Percentiles rank a stretch among this genome's conserved stretches.
Conservation (phyloP, 805 yeast species). For the Teunomyces cretensis region DNA sequence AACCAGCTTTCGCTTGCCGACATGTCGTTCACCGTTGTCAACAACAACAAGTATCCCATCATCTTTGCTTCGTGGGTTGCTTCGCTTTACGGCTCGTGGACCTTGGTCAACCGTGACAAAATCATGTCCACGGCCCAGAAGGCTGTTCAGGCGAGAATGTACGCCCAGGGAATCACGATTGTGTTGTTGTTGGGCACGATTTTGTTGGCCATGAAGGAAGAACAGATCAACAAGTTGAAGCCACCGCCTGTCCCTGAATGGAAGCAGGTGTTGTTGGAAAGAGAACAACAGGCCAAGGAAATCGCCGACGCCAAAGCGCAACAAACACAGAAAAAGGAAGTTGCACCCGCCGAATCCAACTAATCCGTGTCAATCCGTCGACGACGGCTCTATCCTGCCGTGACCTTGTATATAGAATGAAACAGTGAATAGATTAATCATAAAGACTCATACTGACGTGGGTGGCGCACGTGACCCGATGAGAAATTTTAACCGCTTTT, state of each 20-base stretch:
- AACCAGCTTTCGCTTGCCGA: conserved; percentile 29
- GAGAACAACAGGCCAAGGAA: not conserved
- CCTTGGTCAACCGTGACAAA: conserved; percentile 25
- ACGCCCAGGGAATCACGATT: conserved; percentile 29
- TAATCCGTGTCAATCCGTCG: too few relatives aligned
- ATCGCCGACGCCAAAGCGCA: not conserved
- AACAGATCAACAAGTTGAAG: conserved; percentile 19
- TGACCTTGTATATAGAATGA: too few relatives aligned
- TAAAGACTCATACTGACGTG: too few relatives aligned
- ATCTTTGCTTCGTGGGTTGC: conserved; percentile 41
- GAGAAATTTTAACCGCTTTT: not conserved
- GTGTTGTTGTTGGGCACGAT: conserved; percentile 27
- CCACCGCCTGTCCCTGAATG: conserved; percentile 26
- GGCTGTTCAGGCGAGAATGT: conserved; percentile 30
- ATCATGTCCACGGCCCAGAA: conserved; percentile 26
- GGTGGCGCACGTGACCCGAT: not conserved
- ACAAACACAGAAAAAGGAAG: not conserved
- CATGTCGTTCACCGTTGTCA: conserved; percentile 26
- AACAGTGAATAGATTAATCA: too few relatives aligned
- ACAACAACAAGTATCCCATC: conserved; percentile 36
- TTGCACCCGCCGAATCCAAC: not conserved
- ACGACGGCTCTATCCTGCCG: too few relatives aligned
- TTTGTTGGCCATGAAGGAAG: conserved; percentile 26
- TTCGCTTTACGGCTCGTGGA: conserved; percentile 33
- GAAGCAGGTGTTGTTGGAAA: conserved; percentile 12